Evolutionary conservation across 345 rosid genomes (phyloP), one percentile per base, ranked within the genome.

Genomic region (Euphorbia peplus): DNA sequence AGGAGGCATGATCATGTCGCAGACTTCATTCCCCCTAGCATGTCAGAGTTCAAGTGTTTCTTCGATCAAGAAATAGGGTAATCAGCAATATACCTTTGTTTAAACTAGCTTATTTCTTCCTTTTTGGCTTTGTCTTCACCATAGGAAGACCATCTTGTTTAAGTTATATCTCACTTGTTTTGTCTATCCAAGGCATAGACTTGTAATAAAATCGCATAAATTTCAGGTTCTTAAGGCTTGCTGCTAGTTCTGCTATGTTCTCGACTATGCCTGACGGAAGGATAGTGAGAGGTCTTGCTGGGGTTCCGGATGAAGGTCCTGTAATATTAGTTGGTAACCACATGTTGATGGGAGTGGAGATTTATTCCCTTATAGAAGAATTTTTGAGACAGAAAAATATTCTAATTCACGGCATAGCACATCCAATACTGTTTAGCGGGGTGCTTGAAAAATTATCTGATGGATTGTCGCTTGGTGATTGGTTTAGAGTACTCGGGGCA

Each of bases 231-330:
- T 5, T 83, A 12, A 69, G 73, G 51, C 41, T 54, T 66, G 85
- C 85, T 61, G 32, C 79, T 41, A 60, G 88, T 77, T 64, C 93
- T 5, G 85, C 84, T 32, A 65, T 86, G 70, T 78, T 85, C 54
- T 93, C 98, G 39, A 93, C 97, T 56, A 61, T 83, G 80, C 91
- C 89, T 35, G 83, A 87, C 26, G 98, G 86, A 63, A 82, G 44
- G 75, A 83, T 90, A 47, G 92, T 90, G 72, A 84, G 69, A 80
- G 93, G 96, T 15, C 93, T 93, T 63, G 83, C 76, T 0, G 98
- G 92, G 55, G 84, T 93, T 78, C 98, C 96, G 39, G 70, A 68
- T 26, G 84, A 90, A 76, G 98, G 98, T 64, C 98, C 93, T 4
- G 93, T 93, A 22, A 25, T 90, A 44, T 76, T 85, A 39, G 85